A percentile compares a stretch with the other conserved stretches of the same genome.
phyloP scores from a whole-genome alignment of 192 early-diverging fungal genomes.

The Dissophora globulifera region DNA sequence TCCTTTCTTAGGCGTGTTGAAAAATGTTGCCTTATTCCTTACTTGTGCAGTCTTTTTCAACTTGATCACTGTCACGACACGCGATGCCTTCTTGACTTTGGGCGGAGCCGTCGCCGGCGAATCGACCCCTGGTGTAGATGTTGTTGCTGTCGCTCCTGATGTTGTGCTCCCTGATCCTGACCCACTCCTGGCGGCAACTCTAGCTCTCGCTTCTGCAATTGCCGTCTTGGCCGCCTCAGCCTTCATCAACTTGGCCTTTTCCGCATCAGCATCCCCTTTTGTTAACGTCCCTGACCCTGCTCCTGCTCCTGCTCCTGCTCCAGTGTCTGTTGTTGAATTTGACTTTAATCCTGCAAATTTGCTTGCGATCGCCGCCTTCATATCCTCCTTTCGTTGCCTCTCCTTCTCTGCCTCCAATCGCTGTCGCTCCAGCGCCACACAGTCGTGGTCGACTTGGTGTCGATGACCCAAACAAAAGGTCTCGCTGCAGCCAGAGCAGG shows the following conservation, averaged over 20 bases:
- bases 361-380: constrained; percentile 6
- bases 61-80: constrained; percentile 33
- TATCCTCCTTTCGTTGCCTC: not conserved
- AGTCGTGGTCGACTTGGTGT: constrained; percentile 26
- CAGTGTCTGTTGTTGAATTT: not conserved
- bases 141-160: not conserved
- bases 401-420: not conserved
- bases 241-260: not conserved
- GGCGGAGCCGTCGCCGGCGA: not conserved
- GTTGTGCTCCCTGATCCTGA: not conserved
- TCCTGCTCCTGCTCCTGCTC: not conserved
- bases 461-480: constrained; percentile 41
- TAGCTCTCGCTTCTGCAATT: constrained; percentile 37
- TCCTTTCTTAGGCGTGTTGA: too few species aligned
- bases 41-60: constrained; percentile 33
- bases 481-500: constrained; percentile 15
- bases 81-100: constrained; percentile 33
- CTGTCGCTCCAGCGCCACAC: constrained; percentile 8
- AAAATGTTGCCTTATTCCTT: too few species aligned
- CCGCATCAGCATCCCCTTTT: too few species aligned
- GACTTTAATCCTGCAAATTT: constrained; percentile 5
- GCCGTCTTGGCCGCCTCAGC: constrained; percentile 30
- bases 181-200: constrained; percentile 17
- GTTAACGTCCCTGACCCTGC: too few species aligned
- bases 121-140: not conserved